Conservation (phyloP, 2,329 filamentous ascomycete genomes). For the Endothia cerciana region DNA sequence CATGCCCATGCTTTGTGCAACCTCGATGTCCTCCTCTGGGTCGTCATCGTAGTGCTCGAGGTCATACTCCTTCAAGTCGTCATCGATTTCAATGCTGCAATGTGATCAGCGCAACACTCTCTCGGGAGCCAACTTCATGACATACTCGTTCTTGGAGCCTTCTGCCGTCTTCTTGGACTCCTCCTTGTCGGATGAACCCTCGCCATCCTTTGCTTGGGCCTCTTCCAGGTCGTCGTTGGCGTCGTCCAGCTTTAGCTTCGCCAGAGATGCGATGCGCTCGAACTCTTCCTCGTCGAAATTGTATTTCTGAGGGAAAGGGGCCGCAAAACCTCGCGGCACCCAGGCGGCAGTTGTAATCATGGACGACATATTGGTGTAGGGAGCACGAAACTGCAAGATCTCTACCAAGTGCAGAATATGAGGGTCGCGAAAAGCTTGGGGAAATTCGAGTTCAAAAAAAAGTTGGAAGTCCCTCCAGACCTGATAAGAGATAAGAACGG, state of each 20-base stretch:
- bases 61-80: constrained; percentile 94
- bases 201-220: constrained; percentile 56
- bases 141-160: constrained; percentile 40
- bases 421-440: constrained; percentile 3
- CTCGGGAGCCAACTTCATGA: constrained; percentile 26
- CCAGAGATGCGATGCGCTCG: constrained; percentile 73
- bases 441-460: constrained; percentile 3
- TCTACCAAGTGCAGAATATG: constrained; percentile 6
- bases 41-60: constrained; percentile 95
- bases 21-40: constrained; percentile 62
- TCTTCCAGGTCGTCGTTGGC: constrained; percentile 83
- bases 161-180: constrained; percentile 11
- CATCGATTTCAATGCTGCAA: constrained; percentile 63
- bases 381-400: constrained; percentile 1
- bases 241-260: constrained; percentile 84
- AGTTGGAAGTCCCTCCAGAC: background rate
- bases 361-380: constrained; percentile 51
- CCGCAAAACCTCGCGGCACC: constrained; percentile 77
- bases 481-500: constrained; percentile 10
- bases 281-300: constrained; percentile 76
- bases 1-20: constrained; percentile 78
- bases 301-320: constrained; percentile 75
- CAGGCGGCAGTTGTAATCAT: constrained; percentile 80
- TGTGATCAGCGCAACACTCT: constrained; percentile 29
- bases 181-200: constrained; percentile 31